Base-by-base conservation (phyloP, 192 early-diverging fungal genomes). In the Oehlia diaphana region DNA sequence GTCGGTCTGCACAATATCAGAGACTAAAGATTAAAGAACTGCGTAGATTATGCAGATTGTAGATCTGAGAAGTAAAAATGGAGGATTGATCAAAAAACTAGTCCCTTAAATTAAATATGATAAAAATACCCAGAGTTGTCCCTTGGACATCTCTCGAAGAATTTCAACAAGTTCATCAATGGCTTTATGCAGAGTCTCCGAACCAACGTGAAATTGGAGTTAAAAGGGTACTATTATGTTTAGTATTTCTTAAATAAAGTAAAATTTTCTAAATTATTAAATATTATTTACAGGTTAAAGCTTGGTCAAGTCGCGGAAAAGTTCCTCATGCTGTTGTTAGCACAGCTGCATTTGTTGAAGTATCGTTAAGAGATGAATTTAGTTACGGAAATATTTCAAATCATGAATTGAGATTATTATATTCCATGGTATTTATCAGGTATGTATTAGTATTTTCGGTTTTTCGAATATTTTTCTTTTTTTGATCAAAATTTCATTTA, bases 281-380 rank as follows among this genome's bases (percentile, higher is more conserved):
- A n/a, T 9, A 64, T 78, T 70, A 71, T 49, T 64, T 49, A 53
- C 70, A 93, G 89, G 88, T 92, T 26, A 89, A 89, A 80, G 91
- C 90, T 4, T 94, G 93, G 93, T 76, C 81, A 26, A 86, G 77
- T 74, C 81, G 92, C 70, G 91, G 91, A n/a, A 89, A 87, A 84
- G 78, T 92, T 3, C 93, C 92, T 5, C 85, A 82, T 44, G 83
- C 93, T 0, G 82, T 94, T 28, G 88, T 91, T 61, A 79, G 83
- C 9, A 93, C 93, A 1, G 81, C 88, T 0, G 64, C 78, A n/a
- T 85, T 94, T 42, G 87, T 93, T 31, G 87, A 92, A 82, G 79
- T 88, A 63, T 83, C 83, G 64, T 79, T 91, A 2, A 82, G 87
- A 62, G 89, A 91, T 65, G 82, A 78, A 1, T 64, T 70, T n/a